Base-by-base conservation (phyloP, 1,284 basidiomycete genomes). In the Cryptococcus sp. region DNA sequence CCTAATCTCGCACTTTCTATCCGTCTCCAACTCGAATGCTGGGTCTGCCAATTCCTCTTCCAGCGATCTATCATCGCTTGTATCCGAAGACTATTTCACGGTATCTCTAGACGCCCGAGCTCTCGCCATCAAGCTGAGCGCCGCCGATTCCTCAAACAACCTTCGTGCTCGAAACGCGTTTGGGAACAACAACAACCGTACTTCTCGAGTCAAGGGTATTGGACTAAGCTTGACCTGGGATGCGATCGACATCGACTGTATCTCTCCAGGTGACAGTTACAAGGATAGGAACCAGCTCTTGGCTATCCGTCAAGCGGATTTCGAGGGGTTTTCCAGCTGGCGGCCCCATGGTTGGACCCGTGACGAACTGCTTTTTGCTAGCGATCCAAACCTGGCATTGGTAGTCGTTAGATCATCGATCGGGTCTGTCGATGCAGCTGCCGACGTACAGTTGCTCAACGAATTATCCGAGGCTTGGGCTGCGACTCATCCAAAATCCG, bases 261-360 rank as follows among this genome's bases (percentile, higher is more conserved):
- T 69, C 21, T 62, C 62, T 0, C 65, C 67, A 0, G 61, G 62
- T 1, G 66, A 71, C 23, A 46, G 43, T 13, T 18, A 11, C 10
- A 43, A 61, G 28, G 65, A 70, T 31, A 61, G 60, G 45, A 54
- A 46, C 11, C 64, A 69, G 42, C 56, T 74, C 4, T 22, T 70
- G 9, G 61, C 62, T 1, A 56, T 74, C 25, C 59, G 63, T 0
- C 56, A 62, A 40, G 66, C 66, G 2, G 59, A 66, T 13, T 51
- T 72, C 19, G 63, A 66, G 34, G 65, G 68, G 0, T 54, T 72
- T 21, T 64, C 67, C 0, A 67, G 67, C 0, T 73, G 73, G 70
- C 42, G 64, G 32, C 72, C 70, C 1, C 45, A 46, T 1, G 67
- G 65, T 0, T 73, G 70, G 67, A 60, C 54, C 2, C 45, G 64